Conservation (phyloP, 2,329 filamentous ascomycete species). For the Trichoderma sp. region DNA sequence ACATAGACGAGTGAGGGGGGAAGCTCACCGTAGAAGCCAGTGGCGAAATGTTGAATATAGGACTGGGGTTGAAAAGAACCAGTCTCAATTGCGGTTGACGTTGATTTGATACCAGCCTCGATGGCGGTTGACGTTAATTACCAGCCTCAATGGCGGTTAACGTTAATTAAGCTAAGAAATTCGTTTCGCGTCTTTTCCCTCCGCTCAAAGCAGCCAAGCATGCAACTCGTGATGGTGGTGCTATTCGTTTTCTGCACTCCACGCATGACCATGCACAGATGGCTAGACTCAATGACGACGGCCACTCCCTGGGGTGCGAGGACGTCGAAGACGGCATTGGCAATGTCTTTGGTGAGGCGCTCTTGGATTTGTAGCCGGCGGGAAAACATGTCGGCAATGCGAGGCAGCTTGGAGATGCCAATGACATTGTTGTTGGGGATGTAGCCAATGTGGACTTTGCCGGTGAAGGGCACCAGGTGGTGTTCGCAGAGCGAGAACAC, state of each 20-base stretch:
- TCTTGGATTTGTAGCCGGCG: constrained; percentile 94
- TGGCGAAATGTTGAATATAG: constrained; percentile 12
- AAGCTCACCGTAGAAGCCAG: background rate
- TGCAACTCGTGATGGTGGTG: constrained; percentile 91
- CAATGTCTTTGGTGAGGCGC: constrained; percentile 91
- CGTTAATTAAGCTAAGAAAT: constrained; percentile 75
- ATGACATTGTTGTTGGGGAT: constrained; percentile 90
- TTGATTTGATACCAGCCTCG: constrained; percentile 52
- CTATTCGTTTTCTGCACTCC: constrained; percentile 91
- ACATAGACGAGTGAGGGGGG: constrained; percentile 1
- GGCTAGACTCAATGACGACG: constrained; percentile 95
- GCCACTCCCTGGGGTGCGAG: constrained; percentile 91
- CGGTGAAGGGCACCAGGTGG: constrained; percentile 92
- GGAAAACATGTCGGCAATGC: constrained; percentile 96
- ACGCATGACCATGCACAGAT: constrained; percentile 98
- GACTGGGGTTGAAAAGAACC: background rate
- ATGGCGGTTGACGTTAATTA: too few relatives aligned
- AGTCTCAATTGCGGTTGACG: constrained; percentile 16
- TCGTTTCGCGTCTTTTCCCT: constrained; percentile 94
- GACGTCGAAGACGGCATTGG: constrained; percentile 87
- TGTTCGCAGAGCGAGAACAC: constrained; percentile 95
- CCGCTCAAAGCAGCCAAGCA: constrained; percentile 91
- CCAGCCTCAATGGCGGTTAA: constrained; percentile 14
- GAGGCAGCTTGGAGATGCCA: constrained; percentile 90
- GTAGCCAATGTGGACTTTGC: constrained; percentile 99